Base-by-base conservation (phyloP, 2,329 filamentous ascomycete genomes). In the Aspergillus niger region DNA sequence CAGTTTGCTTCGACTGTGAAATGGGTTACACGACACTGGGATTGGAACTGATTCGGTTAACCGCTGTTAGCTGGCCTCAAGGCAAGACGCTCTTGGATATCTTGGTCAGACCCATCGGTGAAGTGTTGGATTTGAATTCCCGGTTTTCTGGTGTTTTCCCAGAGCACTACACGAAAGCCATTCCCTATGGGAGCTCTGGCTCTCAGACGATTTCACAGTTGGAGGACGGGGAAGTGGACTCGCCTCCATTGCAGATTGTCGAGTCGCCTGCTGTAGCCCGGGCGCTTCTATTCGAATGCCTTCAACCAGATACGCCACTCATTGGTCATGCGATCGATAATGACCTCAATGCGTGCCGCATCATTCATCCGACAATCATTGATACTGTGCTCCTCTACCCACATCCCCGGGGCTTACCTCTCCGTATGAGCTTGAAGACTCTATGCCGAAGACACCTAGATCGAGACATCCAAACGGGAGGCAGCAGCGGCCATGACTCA, bases 311-410 rank as follows among this genome's bases (percentile, higher is more conserved):
- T 0, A 99, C 93, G 0, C 91, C 93, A 0, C 78, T 99, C 0
- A 91, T 99, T 50, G 95, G 95, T 0, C 95, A 99, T 74, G 93
- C 92, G 0, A 86, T 98, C 8, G 95, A 99, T 70, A 99, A 99
- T 72, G 95, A 99, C 70, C 84, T 99, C 58, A 97, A 97, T 72
- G 86, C 89, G 2, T 83, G 89, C 43, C 89, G 94, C 38, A 84
- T 98, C 54, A 88, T 97, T 48, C 95, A 98, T 69, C 91, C 90
- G 0, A 90, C 85, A 0, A 82, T 97, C 57, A 85, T 97, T 69
- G 94, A 98, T 74, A 97, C 93, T 0, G 87, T 92, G 0, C 78
- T 97, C 0, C 83, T 97, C 0, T 99, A 86, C 73, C 92, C 93
- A 0, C 92, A 96, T 70, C 86, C 82, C 13, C 81, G 81, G 15